A percentile compares a stretch with the other conserved stretches of the same genome.
These are phyloP conservation scores for Dactylellina drechsleri DNA, from an alignment of 2,329 filamentous ascomycete genomes.

Conservation along the genomic window DNA sequence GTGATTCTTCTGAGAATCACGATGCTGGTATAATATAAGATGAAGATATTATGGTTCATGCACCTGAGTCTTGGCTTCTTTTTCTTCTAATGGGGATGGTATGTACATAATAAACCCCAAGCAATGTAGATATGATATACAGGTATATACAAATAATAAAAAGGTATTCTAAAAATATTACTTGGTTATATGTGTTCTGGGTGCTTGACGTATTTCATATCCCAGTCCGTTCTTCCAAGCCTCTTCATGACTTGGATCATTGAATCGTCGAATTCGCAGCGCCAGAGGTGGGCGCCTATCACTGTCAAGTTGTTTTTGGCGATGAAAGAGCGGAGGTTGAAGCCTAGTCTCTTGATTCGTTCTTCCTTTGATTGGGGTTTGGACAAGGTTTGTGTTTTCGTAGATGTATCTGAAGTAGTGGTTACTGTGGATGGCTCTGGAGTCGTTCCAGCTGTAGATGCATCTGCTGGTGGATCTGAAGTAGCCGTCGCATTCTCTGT, in stretches of 20 bases:
- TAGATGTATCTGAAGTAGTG: too few species aligned
- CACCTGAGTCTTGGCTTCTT: too few species aligned
- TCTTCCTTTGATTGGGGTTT: background rate
- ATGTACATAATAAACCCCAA: conserved; percentile 36
- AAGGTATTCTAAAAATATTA: background rate
- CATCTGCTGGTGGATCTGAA: background rate
- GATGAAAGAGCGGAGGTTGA: conserved; percentile 79
- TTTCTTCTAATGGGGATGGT: background rate
- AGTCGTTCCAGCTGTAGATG: background rate
- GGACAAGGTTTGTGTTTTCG: background rate
- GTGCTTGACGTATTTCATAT: conserved; percentile 85
- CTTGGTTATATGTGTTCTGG: conserved; percentile 66
- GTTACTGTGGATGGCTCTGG: background rate
- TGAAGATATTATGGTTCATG: too few species aligned
- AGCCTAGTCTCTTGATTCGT: conserved; percentile 68
- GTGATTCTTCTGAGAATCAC: too few species aligned
- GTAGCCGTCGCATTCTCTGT: conserved; percentile 34
- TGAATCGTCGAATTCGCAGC: conserved; percentile 86
- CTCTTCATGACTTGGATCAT: conserved; percentile 88
- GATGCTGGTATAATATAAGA: too few species aligned
- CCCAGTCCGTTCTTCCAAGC: conserved; percentile 76
- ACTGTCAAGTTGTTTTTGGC: conserved; percentile 75
- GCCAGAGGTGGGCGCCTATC: conserved; percentile 87
- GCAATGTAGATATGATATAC: conserved; percentile 40
- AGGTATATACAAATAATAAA: conserved; percentile 33